Percentiles rank a stretch among this genome's conserved stretches.
These are phyloP conservation scores for Aspergillus diversus DNA, from an alignment of 495 filamentous ascomycete species.

Conservation along the genomic window DNA sequence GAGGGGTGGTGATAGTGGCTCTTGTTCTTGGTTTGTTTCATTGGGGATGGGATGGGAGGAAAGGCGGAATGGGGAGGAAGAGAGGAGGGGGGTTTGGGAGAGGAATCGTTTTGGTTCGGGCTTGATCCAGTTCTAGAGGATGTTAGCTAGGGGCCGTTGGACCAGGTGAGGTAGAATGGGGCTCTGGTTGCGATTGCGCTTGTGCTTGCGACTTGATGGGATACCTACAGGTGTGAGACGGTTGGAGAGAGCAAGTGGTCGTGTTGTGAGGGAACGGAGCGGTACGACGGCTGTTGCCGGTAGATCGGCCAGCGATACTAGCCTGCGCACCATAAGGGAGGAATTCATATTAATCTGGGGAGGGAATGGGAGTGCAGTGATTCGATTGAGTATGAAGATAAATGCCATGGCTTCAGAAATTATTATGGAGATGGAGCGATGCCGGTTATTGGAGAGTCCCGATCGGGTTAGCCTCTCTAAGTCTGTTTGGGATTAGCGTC, in stretches of 20 bases:
- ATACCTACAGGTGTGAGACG: not conserved
- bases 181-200: not conserved
- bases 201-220: not conserved
- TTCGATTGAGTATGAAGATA: not conserved
- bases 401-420: not conserved
- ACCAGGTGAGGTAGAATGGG: not conserved
- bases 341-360: not conserved
- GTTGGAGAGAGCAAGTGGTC: not conserved
- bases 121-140: not conserved
- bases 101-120: not conserved
- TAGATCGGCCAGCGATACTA: not conserved
- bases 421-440: constrained; percentile 7
- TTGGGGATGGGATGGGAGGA: constrained; percentile 14
- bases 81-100: constrained; percentile 11
- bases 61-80: constrained; percentile 11
- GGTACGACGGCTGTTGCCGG: not conserved
- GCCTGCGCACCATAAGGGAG: not conserved
- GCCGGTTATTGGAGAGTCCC: not conserved
- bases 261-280: not conserved
- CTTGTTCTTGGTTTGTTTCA: constrained; percentile 27
- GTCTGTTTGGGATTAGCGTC: no score
- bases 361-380: not conserved
- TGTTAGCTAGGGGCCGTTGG: not conserved
- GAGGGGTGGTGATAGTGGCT: constrained; percentile 4
- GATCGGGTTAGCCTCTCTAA: constrained; percentile 1